Conservation (phyloP, 768 basidiomycete genomes). For the Tricholoma furcatifolium region DNA sequence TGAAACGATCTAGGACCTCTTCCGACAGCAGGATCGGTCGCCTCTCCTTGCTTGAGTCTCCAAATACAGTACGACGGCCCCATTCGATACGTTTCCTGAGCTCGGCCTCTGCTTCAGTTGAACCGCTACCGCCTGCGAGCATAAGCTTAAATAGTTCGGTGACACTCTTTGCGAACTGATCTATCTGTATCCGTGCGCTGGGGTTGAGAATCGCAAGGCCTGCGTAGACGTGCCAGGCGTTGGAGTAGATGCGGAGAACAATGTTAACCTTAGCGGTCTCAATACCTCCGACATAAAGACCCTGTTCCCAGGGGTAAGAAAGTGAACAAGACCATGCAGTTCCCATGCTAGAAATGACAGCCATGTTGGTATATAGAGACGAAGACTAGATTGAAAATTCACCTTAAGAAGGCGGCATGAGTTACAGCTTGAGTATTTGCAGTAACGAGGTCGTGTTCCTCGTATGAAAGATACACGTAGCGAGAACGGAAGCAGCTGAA, state of each 20-base stretch:
- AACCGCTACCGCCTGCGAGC: constrained; percentile 55
- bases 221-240: constrained; percentile 99
- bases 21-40: constrained; percentile 82
- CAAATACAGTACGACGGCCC: constrained; percentile 79
- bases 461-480: constrained; percentile 91
- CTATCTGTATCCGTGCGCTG: constrained; percentile 81
- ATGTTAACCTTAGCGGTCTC: constrained; percentile 99
- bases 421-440: constrained; percentile 99
- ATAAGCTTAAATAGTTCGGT: constrained; percentile 96
- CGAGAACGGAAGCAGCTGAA: constrained; percentile 78
- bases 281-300: constrained; percentile 93
- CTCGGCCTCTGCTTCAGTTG: constrained; percentile 34
- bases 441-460: constrained; percentile 94
- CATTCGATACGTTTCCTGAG: constrained; percentile 73
- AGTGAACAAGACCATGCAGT: constrained; percentile 84
- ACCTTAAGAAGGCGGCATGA: constrained; percentile 97
- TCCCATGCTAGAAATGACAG: constrained; percentile 73
- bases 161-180: constrained; percentile 83
- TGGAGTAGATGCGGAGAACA: constrained; percentile 92
- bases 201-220: constrained; percentile 98
- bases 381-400: constrained; percentile 12
- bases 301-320: constrained; percentile 93
- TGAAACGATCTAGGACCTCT: constrained; percentile 85
- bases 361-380: background rate
- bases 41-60: constrained; percentile 31